phyloP scores from a whole-genome alignment of 352 stramenopile genomes.

The Sclerospora graminicola region DNA sequence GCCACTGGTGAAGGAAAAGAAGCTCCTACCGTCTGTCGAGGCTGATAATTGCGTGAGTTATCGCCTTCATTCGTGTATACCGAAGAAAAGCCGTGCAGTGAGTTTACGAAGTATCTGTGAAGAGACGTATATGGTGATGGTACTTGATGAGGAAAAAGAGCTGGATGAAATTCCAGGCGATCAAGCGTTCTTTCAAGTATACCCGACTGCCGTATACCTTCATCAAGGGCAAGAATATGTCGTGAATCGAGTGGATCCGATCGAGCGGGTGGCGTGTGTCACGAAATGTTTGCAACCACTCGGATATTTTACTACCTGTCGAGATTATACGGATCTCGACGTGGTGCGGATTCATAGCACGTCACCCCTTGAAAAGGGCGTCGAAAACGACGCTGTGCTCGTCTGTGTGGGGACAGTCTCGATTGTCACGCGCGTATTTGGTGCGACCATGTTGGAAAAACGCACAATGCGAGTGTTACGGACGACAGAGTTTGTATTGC shows the following conservation, averaged over 20 bases:
- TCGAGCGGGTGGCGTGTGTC: conserved; percentile 54
- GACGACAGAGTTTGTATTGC: conserved; percentile 89
- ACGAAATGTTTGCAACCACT: conserved; percentile 48
- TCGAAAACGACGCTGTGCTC: conserved; percentile 8
- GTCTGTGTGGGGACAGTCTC: conserved; percentile 68
- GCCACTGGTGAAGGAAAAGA: conserved; percentile 29
- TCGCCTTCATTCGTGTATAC: conserved; percentile 47
- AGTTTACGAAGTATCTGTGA: conserved; percentile 63
- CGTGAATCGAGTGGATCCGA: conserved; percentile 77
- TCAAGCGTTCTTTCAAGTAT: conserved; percentile 87
- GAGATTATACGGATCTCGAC: conserved; percentile 85
- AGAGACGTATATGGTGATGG: conserved; percentile 42
- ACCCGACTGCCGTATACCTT: conserved; percentile 87
- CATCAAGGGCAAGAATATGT: conserved; percentile 88
- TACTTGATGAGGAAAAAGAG: conserved; percentile 21
- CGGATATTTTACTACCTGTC: conserved; percentile 81
- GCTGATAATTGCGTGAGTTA: conserved; percentile 30
- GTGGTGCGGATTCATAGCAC: conserved; percentile 55
- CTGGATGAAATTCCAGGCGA: conserved; percentile 84
- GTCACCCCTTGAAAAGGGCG: conserved; percentile 1
- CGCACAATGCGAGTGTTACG: conserved; percentile 63
- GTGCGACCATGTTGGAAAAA: conserved; percentile 81
- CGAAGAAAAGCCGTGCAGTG: conserved; percentile 40
- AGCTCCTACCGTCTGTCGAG: conserved; percentile 28
- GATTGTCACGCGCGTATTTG: conserved; percentile 71